Evolutionary conservation across 2,329 filamentous ascomycete species (phyloP).

Genomic region (Aspergillus cejpii): DNA sequence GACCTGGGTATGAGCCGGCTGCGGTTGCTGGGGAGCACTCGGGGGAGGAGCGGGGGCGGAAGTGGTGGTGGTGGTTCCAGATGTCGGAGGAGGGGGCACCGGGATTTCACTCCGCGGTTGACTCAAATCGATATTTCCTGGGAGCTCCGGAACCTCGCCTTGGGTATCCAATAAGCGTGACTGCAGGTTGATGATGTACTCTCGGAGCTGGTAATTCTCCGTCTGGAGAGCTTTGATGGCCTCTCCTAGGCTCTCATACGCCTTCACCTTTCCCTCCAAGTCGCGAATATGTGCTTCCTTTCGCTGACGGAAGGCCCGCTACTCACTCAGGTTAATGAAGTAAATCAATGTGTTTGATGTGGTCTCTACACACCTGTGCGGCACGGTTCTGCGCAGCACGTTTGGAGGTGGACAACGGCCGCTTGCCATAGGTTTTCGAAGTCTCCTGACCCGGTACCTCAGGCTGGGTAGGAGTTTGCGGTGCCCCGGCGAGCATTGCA

Average conservation of each 20-base stretch:
- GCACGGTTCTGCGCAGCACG: slow-evolving; percentile 93
- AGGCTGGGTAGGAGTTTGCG: slow-evolving; percentile 29
- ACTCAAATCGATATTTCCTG: slow-evolving; percentile 67
- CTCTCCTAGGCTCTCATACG: slow-evolving; percentile 67
- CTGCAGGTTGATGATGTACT: slow-evolving; percentile 89
- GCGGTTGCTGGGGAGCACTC: slow-evolving; percentile 22
- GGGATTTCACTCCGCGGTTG: slow-evolving; percentile 44
- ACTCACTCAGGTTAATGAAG: slow-evolving; percentile 7
- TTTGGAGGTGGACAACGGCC: slow-evolving; percentile 91
- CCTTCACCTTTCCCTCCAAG: slow-evolving; percentile 85
- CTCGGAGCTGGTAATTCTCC: slow-evolving; percentile 84
- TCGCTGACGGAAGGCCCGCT: slow-evolving; percentile 94
- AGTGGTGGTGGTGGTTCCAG: slow-evolving; percentile 15
- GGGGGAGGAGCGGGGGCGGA: slow-evolving; percentile 20
- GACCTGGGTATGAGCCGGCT: slow-evolving; percentile 22
- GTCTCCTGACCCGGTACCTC: slow-evolving; percentile 43
- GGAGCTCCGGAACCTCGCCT: slow-evolving; percentile 76
- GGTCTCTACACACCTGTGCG: slow-evolving; percentile 66
- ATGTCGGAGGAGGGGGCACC: slow-evolving; percentile 20
- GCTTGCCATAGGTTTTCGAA: slow-evolving; percentile 66
- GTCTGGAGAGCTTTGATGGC: slow-evolving; percentile 72
- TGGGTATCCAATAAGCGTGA: slow-evolving; percentile 75
- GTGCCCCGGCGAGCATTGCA: slow-evolving; percentile 42
- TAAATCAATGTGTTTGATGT: too few relatives aligned
- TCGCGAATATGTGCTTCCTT: slow-evolving; percentile 99